These are phyloP conservation scores for Talaromyces verruculosus DNA, from an alignment of 2,329 filamentous ascomycete genomes.

Conservation along the genomic window DNA sequence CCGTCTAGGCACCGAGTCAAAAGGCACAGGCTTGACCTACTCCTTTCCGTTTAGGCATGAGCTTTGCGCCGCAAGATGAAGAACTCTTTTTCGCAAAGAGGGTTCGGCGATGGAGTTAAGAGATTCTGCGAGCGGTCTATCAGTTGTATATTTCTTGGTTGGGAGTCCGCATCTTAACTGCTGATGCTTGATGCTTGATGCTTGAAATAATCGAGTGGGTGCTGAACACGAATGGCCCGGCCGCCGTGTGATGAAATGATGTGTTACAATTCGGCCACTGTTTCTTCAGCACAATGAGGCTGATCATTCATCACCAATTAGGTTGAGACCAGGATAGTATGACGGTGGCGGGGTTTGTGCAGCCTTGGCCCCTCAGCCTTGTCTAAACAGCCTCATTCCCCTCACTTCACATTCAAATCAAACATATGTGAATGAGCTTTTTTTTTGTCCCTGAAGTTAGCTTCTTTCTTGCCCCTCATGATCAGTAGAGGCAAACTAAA, in stretches of 20 bases:
- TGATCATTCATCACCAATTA: not conserved
- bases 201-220: not conserved
- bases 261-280: not conserved
- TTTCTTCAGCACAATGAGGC: not conserved
- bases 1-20: not conserved
- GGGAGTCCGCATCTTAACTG: too few species aligned
- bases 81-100: too few species aligned
- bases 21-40: not conserved
- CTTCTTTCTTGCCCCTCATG: not conserved
- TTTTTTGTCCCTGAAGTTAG: not conserved
- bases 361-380: not conserved
- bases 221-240: too few species aligned
- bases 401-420: not conserved
- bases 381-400: not conserved
- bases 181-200: too few species aligned
- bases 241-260: not conserved
- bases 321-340: not conserved
- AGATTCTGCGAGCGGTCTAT: too few species aligned
- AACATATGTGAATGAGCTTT: not conserved
- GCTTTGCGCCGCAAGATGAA: too few species aligned
- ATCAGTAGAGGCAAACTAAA: not conserved
- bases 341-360: not conserved
- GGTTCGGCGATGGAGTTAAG: too few species aligned
- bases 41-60: too few species aligned
- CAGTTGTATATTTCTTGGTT: too few species aligned